These are phyloP conservation scores for Phytophthora sp. DNA, from an alignment of 352 stramenopile species.

Conservation along the genomic window DNA sequence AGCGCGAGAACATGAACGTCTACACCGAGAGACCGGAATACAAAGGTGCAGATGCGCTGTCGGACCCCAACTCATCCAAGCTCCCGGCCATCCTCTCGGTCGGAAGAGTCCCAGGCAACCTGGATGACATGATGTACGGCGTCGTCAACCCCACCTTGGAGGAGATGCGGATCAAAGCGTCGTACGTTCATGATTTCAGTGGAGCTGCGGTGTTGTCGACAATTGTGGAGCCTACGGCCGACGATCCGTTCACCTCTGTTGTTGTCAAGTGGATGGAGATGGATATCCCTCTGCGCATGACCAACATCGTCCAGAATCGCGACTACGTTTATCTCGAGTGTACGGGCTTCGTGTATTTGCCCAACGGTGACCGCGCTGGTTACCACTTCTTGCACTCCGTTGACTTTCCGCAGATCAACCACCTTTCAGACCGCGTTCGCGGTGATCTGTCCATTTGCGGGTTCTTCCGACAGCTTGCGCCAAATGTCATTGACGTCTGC, in stretches of 20 bases:
- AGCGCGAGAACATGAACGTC: slow-evolving; percentile 24
- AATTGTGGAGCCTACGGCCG: slow-evolving; percentile 22
- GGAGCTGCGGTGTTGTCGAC: slow-evolving; percentile 30
- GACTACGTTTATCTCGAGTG: slow-evolving; percentile 51
- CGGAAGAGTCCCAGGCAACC: slow-evolving; percentile 13
- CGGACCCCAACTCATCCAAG: slow-evolving; percentile 12
- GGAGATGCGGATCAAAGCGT: slow-evolving; percentile 37
- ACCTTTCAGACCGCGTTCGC: slow-evolving; percentile 25
- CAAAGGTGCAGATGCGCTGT: slow-evolving; percentile 14
- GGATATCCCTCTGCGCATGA: slow-evolving; percentile 31
- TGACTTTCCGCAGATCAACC: slow-evolving; percentile 36
- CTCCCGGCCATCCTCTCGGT: slow-evolving; percentile 30
- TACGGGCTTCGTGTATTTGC: slow-evolving; percentile 29
- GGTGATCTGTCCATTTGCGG: slow-evolving; percentile 36
- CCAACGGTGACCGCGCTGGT: slow-evolving; percentile 33
- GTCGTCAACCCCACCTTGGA: slow-evolving; percentile 32
- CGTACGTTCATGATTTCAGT: slow-evolving; percentile 34
- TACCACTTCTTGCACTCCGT: slow-evolving; percentile 48
- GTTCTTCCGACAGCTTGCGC: slow-evolving; percentile 30
- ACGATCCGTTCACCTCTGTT: slow-evolving; percentile 32
- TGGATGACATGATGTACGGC: slow-evolving; percentile 48
- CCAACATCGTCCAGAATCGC: slow-evolving; percentile 36
- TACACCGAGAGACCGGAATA: slow-evolving; percentile 26
- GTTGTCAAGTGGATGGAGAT: slow-evolving; percentile 45
- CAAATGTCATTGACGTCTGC: slow-evolving; percentile 35